These are phyloP conservation scores for Coemansia sp. DNA, from an alignment of 192 early-diverging fungal genomes.

Conservation along the genomic window DNA sequence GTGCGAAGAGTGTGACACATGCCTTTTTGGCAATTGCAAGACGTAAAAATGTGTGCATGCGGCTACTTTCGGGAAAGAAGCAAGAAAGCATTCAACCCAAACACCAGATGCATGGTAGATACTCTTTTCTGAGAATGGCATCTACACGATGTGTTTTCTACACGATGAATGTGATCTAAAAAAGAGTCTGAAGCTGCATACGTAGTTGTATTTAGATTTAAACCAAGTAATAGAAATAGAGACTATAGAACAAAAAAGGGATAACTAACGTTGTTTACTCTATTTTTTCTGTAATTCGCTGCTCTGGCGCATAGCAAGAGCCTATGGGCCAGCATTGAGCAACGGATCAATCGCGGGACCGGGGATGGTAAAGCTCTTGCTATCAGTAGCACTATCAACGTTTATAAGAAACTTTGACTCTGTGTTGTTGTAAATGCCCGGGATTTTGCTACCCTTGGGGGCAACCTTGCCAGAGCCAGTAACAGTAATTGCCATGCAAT, in stretches of 20 bases:
- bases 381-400: background rate
- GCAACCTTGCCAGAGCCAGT: background rate
- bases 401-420: background rate
- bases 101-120: background rate
- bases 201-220: too few species aligned
- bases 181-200: too few species aligned
- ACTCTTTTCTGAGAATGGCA: background rate
- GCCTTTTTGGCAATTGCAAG: background rate
- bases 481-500: background rate
- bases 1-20: background rate
- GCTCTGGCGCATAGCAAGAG: background rate
- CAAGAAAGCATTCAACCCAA: background rate
- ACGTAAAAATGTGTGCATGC: background rate
- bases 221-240: too few species aligned
- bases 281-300: background rate
- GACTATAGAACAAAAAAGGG: too few species aligned
- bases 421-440: conserved; percentile 3
- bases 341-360: background rate
- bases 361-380: background rate
- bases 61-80: too few species aligned
- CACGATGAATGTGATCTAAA: too few species aligned
- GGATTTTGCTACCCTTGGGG: background rate
- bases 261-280: background rate
- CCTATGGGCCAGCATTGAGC: background rate
- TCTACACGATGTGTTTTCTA: background rate